Conservation (phyloP, 108 stramenopile genomes). For the Fistulifera pelliculosa region DNA sequence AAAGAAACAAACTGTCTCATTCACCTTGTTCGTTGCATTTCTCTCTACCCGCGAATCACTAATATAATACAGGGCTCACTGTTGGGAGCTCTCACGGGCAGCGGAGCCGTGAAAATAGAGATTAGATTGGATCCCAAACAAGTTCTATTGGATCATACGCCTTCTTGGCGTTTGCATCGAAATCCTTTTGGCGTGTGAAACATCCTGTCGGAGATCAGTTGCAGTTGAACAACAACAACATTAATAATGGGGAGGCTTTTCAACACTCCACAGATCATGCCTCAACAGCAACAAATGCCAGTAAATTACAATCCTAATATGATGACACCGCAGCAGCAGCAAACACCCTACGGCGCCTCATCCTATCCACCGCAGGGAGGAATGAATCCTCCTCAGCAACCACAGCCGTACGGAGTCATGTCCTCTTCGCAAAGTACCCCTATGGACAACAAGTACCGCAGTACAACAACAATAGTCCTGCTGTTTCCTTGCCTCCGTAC, state of each 20-base stretch:
- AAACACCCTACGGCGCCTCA: not conserved
- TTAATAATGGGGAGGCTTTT: not conserved
- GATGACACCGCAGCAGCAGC: conserved; percentile 6
- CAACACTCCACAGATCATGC: too few relatives aligned
- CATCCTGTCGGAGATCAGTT: conserved; percentile 24
- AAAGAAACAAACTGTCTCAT: not conserved
- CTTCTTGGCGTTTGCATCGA: conserved; percentile 74
- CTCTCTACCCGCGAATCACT: not conserved
- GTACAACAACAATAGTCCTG: not conserved
- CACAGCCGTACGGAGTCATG: not conserved
- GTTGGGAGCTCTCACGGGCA: conserved; percentile 13
- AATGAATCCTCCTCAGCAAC: conserved; percentile 16
- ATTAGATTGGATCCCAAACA: conserved; percentile 8
- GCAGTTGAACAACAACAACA: not conserved
- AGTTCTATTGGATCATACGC: conserved; percentile 66
- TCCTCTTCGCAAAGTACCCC: not conserved
- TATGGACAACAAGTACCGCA: not conserved
- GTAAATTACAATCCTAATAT: not conserved
- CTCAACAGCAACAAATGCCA: not conserved
- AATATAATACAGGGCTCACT: conserved; percentile 3
- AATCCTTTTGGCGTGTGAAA: conserved; percentile 81
- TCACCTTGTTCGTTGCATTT: not conserved
- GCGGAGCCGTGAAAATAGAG: conserved; percentile 6
- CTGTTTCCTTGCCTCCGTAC: not conserved
- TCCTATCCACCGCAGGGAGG: not conserved